These are phyloP conservation scores for Trichoderma polysporum DNA, from an alignment of 2,329 filamentous ascomycete species.

Conservation along the genomic window DNA sequence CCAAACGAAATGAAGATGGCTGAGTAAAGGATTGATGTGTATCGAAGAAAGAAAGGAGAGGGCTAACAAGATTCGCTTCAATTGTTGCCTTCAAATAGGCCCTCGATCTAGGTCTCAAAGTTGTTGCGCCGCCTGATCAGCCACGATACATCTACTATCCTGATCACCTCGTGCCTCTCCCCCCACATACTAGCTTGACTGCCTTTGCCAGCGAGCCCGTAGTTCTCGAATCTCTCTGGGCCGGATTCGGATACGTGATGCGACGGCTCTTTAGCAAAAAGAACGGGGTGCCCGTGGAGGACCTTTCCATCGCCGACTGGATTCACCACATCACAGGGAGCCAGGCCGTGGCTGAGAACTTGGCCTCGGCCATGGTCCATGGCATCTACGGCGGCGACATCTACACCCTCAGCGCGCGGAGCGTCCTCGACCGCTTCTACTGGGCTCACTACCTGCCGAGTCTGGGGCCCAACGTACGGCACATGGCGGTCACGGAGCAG, in stretches of 20 bases:
- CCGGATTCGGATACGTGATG: constrained; percentile 29
- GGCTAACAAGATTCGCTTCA: neutral
- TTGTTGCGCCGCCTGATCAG: constrained; percentile 50
- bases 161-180: constrained; percentile 57
- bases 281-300: constrained; percentile 27
- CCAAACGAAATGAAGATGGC: neutral
- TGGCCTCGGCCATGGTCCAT: constrained; percentile 75
- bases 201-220: constrained; percentile 35
- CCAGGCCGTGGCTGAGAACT: constrained; percentile 60
- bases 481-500: constrained; percentile 34
- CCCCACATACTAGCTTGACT: constrained; percentile 31
- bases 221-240: constrained; percentile 34
- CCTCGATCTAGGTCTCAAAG: constrained; percentile 38
- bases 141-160: constrained; percentile 83
- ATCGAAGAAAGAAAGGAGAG: neutral
- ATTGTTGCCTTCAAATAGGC: constrained; percentile 26
- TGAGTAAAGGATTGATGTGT: neutral
- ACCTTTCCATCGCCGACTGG: constrained; percentile 41
- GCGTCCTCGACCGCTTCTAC: constrained; percentile 43
- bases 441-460: constrained; percentile 33
- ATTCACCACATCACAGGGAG: constrained; percentile 34
- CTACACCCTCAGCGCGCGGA: constrained; percentile 71
- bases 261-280: constrained; percentile 25
- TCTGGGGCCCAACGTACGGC: constrained; percentile 43
- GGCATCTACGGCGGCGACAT: constrained; percentile 93